phyloP scores from a whole-genome alignment of 148 eudicot species.

The Rhododendron griersonianum region DNA sequence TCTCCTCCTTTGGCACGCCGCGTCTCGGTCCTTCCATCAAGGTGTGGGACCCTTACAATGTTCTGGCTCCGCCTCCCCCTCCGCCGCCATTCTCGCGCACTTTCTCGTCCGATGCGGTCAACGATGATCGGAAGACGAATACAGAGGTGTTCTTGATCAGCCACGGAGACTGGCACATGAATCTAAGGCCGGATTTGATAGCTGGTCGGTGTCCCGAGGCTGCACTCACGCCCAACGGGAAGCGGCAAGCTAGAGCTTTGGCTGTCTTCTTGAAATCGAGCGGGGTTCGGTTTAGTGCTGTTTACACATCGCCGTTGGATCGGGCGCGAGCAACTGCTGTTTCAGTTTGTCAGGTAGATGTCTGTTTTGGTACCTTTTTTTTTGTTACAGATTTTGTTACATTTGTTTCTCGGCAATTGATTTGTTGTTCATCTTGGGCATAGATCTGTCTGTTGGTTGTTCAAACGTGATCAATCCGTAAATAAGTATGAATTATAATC shows the following conservation, averaged over 20 bases:
- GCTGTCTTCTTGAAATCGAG: slow-evolving; percentile 87
- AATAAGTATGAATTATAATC: neutral
- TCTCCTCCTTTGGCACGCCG: slow-evolving; percentile 82
- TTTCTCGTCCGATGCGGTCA: slow-evolving; percentile 30
- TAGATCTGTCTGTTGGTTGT: neutral
- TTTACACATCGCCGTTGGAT: slow-evolving; percentile 88
- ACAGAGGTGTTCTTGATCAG: slow-evolving; percentile 74
- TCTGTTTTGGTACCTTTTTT: neutral
- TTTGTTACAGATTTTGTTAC: neutral
- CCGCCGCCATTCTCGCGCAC: slow-evolving; percentile 44
- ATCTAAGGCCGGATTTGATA: slow-evolving; percentile 78
- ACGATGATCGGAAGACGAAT: slow-evolving; percentile 33
- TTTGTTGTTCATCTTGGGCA: neutral
- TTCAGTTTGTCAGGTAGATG: slow-evolving; percentile 74
- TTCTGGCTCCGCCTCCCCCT: slow-evolving; percentile 71
- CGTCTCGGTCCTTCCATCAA: slow-evolving; percentile 90
- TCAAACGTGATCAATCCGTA: neutral
- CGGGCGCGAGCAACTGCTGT: slow-evolving; percentile 79
- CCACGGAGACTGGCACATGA: slow-evolving; percentile 83
- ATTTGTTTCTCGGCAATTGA: neutral
- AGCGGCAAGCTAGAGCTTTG: slow-evolving; percentile 88
- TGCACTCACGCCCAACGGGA: slow-evolving; percentile 64
- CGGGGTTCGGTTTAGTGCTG: slow-evolving; percentile 72
- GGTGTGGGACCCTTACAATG: slow-evolving; percentile 99
- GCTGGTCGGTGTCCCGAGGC: slow-evolving; percentile 67